Evolutionary conservation across 2,329 filamentous ascomycete species (phyloP).

Genomic region (Colletotrichum tamarilloi): DNA sequence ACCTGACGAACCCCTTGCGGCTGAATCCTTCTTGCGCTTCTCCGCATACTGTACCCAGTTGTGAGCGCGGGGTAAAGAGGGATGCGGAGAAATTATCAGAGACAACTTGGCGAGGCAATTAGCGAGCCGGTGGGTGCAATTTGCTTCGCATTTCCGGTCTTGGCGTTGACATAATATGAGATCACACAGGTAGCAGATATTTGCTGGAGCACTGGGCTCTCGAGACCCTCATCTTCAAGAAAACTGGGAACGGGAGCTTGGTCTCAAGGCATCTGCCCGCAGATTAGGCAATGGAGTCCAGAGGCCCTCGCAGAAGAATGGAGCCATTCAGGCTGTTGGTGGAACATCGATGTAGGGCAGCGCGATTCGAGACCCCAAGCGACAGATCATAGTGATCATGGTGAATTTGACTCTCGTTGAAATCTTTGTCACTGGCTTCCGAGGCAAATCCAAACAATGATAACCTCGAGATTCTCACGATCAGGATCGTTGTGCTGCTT

Average conservation of each 20-base stretch:
- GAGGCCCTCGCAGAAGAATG: neutral
- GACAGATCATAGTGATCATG: no score
- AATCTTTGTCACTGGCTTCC: no score
- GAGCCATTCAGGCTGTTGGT: no score
- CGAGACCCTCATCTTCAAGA: neutral
- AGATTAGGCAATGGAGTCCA: neutral
- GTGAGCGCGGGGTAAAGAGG: neutral
- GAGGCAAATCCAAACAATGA: no score
- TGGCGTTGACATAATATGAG: neutral
- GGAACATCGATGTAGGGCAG: no score
- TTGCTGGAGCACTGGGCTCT: neutral
- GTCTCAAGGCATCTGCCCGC: neutral
- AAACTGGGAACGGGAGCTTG: neutral
- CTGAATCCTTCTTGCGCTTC: slow-evolving; percentile 7
- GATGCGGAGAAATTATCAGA: slow-evolving; percentile 6
- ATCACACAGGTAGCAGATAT: neutral
- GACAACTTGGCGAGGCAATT: neutral
- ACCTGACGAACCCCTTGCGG: slow-evolving; percentile 1
- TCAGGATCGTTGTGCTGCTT: neutral
- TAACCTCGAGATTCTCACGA: neutral
- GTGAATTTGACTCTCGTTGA: no score
- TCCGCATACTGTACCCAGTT: neutral
- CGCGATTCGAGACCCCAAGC: no score
- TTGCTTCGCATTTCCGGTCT: neutral
- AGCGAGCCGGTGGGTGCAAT: neutral